A percentile compares a stretch with the other conserved stretches of the same genome.
Evolutionary conservation across 495 filamentous ascomycete genomes (phyloP).

Genomic region (Jackrogersella multiformis): DNA sequence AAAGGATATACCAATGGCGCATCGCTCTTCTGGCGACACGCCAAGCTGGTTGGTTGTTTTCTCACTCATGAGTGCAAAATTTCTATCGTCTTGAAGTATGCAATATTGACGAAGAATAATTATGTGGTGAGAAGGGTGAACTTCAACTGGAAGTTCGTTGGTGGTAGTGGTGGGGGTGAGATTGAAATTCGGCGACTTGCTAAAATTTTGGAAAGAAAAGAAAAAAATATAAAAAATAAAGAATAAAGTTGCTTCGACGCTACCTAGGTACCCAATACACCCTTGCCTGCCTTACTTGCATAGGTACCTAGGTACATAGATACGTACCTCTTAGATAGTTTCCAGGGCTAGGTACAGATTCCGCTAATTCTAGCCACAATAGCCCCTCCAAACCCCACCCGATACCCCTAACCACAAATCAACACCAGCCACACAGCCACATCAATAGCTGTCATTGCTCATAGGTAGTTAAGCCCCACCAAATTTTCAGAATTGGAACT

Average conservation of each 20-base stretch:
- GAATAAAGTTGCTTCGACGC: constrained; percentile 21
- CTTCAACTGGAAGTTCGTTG: background rate
- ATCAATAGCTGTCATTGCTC: too few species aligned
- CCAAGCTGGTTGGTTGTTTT: constrained; percentile 48
- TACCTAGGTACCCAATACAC: background rate
- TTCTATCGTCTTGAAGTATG: background rate
- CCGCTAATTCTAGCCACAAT: constrained; percentile 33
- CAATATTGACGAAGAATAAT: background rate
- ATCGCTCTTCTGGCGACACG: constrained; percentile 66
- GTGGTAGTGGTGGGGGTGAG: constrained; percentile 24
- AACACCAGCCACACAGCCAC: constrained; percentile 27
- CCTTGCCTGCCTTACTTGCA: constrained; percentile 22
- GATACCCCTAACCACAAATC: background rate
- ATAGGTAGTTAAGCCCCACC: constrained; percentile 15
- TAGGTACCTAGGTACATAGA: background rate
- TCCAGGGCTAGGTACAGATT: too few species aligned
- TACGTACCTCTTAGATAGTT: too few species aligned
- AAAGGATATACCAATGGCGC: constrained; percentile 95
- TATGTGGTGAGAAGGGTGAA: background rate
- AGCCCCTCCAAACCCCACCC: constrained; percentile 37
- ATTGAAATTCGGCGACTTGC: constrained; percentile 13
- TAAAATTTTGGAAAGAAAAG: constrained; percentile 37
- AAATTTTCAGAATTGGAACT: constrained; percentile 17
- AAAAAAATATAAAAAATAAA: constrained; percentile 35
- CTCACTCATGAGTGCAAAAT: constrained; percentile 49